Evolutionary conservation across 23 red algal genomes (phyloP).

Genomic region (Pyropia haitanensis): DNA sequence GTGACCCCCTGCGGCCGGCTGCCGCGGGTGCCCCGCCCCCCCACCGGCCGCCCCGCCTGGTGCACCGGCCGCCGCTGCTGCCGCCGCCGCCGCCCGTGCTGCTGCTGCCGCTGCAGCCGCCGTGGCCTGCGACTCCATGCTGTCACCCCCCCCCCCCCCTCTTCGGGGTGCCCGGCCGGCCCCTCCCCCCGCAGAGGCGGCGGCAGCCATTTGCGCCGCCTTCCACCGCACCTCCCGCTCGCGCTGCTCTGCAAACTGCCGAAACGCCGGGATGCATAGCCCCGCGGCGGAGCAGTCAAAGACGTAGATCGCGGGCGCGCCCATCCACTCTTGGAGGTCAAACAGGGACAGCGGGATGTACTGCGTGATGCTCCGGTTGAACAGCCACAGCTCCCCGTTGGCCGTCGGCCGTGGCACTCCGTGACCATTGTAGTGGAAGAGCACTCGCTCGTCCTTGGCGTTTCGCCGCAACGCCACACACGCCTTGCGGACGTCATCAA

Average conservation of each 20-base stretch:
- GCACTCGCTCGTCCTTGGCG: constrained; percentile 80
- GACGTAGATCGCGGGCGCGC: constrained; percentile 69
- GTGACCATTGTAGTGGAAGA: constrained; percentile 99
- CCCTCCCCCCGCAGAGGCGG: not conserved
- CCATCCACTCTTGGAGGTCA: constrained; percentile 66
- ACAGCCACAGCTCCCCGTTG: constrained; percentile 98
- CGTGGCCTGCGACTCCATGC: not conserved
- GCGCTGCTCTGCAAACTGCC: constrained; percentile 74
- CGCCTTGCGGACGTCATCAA: constrained; percentile 59
- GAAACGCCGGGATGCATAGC: constrained; percentile 20
- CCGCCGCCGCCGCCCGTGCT: not conserved
- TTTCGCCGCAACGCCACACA: constrained; percentile 56
- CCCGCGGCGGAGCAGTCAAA: constrained; percentile 86
- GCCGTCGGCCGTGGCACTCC: constrained; percentile 84
- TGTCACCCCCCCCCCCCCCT: not conserved
- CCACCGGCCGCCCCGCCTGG: not conserved
- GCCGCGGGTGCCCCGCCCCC: not conserved
- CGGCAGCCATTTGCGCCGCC: not conserved
- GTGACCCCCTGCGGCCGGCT: too few relatives aligned
- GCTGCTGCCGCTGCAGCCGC: not conserved
- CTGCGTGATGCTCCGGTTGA: constrained; percentile 86
- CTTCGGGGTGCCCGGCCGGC: not conserved
- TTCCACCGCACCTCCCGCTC: constrained; percentile 31
- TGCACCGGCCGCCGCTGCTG: not conserved
- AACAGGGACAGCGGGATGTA: constrained; percentile 87